Conservation (phyloP, 495 filamentous ascomycete species). For the Hyaloscypha finlandica region DNA sequence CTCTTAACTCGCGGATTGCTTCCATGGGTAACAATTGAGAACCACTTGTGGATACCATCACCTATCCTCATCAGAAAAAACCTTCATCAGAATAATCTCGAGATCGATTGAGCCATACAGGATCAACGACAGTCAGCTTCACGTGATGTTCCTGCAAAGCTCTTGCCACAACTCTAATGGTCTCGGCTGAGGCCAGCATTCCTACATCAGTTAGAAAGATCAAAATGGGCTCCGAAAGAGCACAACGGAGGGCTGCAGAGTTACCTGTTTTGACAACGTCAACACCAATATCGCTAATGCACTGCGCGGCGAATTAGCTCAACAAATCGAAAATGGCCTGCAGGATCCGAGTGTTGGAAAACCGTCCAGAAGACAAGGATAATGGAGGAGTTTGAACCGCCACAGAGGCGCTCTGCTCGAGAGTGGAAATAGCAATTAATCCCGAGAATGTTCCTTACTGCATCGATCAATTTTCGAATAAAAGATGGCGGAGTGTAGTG, state of each 20-base stretch:
- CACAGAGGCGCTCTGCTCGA: no score
- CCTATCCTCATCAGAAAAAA: constrained; percentile 47
- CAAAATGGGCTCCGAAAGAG: not conserved
- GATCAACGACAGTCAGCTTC: constrained; percentile 75
- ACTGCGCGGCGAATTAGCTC: constrained; percentile 25
- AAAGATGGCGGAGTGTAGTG: constrained; percentile 78
- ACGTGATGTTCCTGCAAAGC: constrained; percentile 61
- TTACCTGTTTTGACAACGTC: constrained; percentile 92
- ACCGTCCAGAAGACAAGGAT: not conserved
- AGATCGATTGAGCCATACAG: constrained; percentile 51
- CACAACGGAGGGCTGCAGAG: constrained; percentile 20
- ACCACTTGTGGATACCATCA: constrained; percentile 91
- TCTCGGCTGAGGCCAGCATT: constrained; percentile 84
- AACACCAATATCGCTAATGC: constrained; percentile 77
- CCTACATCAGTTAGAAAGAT: constrained; percentile 48
- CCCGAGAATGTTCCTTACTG: constrained; percentile 26
- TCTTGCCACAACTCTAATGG: constrained; percentile 72
- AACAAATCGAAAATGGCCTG: no score
- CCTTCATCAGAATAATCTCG: constrained; percentile 18
- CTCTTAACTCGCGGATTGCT: constrained; percentile 65
- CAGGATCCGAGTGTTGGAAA: not conserved
- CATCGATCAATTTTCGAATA: constrained; percentile 81
- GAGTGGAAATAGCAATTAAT: no score
- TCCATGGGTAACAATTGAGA: constrained; percentile 70
- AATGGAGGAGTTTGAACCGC: not conserved